Percentiles rank a stretch among this genome's conserved stretches.
Conservation (phyloP, 139 green algal species). For the Spirogloea muscicola region DNA sequence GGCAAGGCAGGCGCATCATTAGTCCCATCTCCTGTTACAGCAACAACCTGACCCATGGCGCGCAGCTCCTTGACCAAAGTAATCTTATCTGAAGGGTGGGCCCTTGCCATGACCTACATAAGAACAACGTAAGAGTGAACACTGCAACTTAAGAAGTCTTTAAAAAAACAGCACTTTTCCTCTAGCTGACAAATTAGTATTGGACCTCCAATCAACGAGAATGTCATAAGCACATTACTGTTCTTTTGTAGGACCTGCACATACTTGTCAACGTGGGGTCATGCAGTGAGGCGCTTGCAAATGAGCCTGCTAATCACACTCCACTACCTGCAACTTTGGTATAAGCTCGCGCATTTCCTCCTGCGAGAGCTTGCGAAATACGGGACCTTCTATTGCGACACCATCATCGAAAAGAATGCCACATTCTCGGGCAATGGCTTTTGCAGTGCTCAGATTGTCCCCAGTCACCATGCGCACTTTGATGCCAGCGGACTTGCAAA, state of each 20-base stretch:
- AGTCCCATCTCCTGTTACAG: conserved; percentile 87
- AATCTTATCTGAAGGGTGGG: conserved; percentile 89
- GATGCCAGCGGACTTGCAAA: conserved; percentile 9
- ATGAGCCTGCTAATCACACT: background rate
- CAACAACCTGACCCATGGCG: conserved; percentile 84
- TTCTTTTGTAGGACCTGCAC: background rate
- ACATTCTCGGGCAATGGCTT: conserved; percentile 91
- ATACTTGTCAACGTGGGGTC: background rate
- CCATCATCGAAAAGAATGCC: background rate
- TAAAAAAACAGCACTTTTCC: background rate
- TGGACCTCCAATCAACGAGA: background rate
- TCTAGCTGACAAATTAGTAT: background rate
- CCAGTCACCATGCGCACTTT: conserved; percentile 84
- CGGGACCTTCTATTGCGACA: conserved; percentile 64
- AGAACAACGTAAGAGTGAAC: background rate
- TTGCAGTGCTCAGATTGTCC: conserved; percentile 94
- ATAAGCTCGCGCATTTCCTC: conserved; percentile 71
- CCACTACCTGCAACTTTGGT: conserved; percentile 49
- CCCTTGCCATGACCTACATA: conserved; percentile 89
- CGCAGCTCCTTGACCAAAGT: conserved; percentile 81
- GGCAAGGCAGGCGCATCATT: conserved; percentile 81
- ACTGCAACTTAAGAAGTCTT: background rate
- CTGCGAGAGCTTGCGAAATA: conserved; percentile 73
- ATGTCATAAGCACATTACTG: background rate
- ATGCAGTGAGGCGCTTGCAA: background rate